These are phyloP conservation scores for Hebeloma cylindrosporum DNA, from an alignment of 768 basidiomycete species.

Conservation along the genomic window DNA sequence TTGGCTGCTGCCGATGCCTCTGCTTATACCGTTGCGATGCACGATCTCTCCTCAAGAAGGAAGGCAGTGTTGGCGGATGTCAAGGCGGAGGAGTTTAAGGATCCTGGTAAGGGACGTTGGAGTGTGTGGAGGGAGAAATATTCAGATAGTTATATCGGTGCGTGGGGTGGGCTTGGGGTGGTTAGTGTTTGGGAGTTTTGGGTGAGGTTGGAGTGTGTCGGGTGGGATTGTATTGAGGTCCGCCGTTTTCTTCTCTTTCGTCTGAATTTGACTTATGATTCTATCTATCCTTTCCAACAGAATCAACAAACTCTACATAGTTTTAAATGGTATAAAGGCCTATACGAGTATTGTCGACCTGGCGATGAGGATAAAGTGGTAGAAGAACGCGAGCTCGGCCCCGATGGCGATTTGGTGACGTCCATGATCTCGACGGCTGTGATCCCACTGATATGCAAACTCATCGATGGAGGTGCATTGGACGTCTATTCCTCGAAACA, in stretches of 20 bases:
- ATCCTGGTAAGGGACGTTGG: constrained; percentile 70
- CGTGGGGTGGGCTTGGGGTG: constrained; percentile 89
- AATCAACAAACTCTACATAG: constrained; percentile 62
- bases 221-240: constrained; percentile 88
- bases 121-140: constrained; percentile 73
- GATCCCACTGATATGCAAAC: constrained; percentile 69
- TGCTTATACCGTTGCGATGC: constrained; percentile 67
- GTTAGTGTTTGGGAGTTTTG: constrained; percentile 95
- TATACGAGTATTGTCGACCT: constrained; percentile 77
- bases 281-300: constrained; percentile 28
- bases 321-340: constrained; percentile 79
- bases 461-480: constrained; percentile 77
- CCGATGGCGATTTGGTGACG: constrained; percentile 85
- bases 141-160: constrained; percentile 79
- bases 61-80: constrained; percentile 77
- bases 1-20: constrained; percentile 63
- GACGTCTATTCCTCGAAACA: constrained; percentile 76
- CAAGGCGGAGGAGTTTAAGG: constrained; percentile 76
- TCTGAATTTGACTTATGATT: background rate
- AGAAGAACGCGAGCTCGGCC: constrained; percentile 63
- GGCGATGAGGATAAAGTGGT: constrained; percentile 34
- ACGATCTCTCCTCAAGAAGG: constrained; percentile 49
- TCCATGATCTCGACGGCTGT: constrained; percentile 86
- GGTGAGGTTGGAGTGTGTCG: constrained; percentile 81
- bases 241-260: constrained; percentile 19